Percentiles rank a stretch among this genome's conserved stretches.
Evolutionary conservation across 495 filamentous ascomycete species (phyloP).

Genomic region (Penicillium canariense): DNA sequence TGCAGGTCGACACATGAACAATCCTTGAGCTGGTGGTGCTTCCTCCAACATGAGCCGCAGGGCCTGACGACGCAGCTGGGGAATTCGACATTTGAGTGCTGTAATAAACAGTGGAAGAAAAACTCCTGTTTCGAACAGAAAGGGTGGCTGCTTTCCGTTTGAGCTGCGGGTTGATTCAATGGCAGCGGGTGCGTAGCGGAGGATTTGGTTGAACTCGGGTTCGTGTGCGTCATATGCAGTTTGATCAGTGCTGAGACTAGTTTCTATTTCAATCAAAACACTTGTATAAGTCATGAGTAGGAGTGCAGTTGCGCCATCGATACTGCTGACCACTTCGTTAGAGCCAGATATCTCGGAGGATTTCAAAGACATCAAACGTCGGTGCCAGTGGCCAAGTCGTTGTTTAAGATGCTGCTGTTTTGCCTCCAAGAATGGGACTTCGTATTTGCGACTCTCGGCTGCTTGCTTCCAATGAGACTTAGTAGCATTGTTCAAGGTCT

Average conservation of each 20-base stretch:
- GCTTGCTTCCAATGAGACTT: conserved; percentile 7
- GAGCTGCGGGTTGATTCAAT: conserved; percentile 17
- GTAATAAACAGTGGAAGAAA: conserved; percentile 50
- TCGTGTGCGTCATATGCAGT: conserved; percentile 20
- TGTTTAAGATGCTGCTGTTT: conserved; percentile 5
- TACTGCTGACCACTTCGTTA: background rate
- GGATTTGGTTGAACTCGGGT: conserved; percentile 17
- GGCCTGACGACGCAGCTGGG: conserved; percentile 42
- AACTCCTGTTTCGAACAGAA: conserved; percentile 53
- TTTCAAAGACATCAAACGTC: conserved; percentile 3
- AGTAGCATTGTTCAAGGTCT: conserved; percentile 10
- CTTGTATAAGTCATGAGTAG: conserved; percentile 21
- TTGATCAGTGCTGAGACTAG: conserved; percentile 16
- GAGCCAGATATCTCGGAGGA: background rate
- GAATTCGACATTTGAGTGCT: conserved; percentile 47
- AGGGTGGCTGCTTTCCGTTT: conserved; percentile 26
- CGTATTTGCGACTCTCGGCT: background rate
- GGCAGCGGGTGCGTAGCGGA: conserved; percentile 20
- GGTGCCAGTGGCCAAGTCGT: conserved; percentile 13
- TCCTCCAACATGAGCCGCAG: conserved; percentile 32
- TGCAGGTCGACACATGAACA: conserved; percentile 24
- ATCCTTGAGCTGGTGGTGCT: conserved; percentile 23
- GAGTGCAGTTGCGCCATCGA: conserved; percentile 5
- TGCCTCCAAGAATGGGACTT: background rate
- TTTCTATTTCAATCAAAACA: conserved; percentile 19